Evolutionary conservation across 805 yeast genomes (phyloP).

Genomic region (Candida sphagnicola): DNA sequence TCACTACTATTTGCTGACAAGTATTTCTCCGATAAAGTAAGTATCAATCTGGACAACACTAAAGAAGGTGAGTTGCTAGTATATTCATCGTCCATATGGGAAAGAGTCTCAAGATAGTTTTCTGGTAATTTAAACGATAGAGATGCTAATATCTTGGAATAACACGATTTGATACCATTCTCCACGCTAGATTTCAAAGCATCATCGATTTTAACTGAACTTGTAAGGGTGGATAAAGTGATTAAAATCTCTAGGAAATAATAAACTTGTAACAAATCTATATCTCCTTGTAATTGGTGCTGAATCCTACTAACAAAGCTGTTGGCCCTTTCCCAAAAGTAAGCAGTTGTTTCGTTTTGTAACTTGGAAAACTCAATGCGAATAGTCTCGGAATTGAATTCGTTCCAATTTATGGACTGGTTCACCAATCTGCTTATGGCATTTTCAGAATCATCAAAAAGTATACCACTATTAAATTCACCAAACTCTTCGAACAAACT

Average conservation of each 20-base stretch:
- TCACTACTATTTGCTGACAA: slow-evolving; percentile 7
- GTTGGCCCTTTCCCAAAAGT: slow-evolving; percentile 10
- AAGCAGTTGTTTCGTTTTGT: slow-evolving; percentile 4
- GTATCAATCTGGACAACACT: slow-evolving; percentile 16
- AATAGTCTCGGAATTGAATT: slow-evolving; percentile 13
- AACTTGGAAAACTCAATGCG: slow-evolving; percentile 12
- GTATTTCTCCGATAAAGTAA: slow-evolving; percentile 12
- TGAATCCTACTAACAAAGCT: slow-evolving; percentile 6
- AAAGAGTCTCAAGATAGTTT: background rate
- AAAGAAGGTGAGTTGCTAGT: slow-evolving; percentile 15
- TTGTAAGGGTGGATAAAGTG: background rate
- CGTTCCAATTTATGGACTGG: slow-evolving; percentile 12
- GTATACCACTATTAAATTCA: slow-evolving; percentile 1
- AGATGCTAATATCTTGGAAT: background rate
- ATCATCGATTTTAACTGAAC: background rate
- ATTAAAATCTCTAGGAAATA: background rate
- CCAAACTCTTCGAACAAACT: slow-evolving; percentile 6
- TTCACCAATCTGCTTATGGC: slow-evolving; percentile 3
- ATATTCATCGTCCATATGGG: background rate
- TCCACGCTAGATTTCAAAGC: background rate
- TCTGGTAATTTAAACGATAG: background rate
- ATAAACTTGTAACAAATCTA: background rate
- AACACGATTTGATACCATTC: background rate
- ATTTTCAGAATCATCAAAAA: slow-evolving; percentile 5
- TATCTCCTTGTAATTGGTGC: background rate